phyloP scores from a whole-genome alignment of 768 basidiomycete genomes.

The Podaxis sp. region DNA sequence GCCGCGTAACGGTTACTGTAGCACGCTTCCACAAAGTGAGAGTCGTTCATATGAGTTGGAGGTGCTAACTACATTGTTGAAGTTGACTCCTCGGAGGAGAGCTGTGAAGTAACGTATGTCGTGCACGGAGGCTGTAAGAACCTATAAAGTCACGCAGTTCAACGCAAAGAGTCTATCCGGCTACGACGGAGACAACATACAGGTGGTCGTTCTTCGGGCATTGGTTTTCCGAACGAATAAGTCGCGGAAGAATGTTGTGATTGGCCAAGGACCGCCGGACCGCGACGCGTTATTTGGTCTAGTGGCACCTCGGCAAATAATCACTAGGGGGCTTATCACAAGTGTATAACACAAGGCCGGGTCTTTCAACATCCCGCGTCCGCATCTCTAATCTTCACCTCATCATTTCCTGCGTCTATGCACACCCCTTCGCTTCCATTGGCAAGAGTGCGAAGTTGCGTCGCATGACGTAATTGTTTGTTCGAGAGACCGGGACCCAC shows the following conservation, averaged over 20 bases:
- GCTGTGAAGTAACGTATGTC: conserved; percentile 82
- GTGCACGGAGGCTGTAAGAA: conserved; percentile 70
- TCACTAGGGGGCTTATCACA: neutral
- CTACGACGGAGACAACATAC: neutral
- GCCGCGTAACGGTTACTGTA: conserved; percentile 63
- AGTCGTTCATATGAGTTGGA: conserved; percentile 1
- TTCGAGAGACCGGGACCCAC: neutral
- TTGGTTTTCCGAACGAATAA: neutral
- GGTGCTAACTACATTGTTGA: conserved; percentile 55
- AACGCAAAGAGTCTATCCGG: neutral
- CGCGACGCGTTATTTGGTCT: conserved; percentile 9
- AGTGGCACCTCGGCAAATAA: neutral
- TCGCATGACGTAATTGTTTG: neutral
- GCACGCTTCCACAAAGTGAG: conserved; percentile 53
- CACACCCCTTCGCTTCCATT: neutral
- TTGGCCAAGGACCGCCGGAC: neutral
- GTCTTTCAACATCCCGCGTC: neutral
- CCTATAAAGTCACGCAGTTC: conserved; percentile 25
- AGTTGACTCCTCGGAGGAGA: conserved; percentile 79
- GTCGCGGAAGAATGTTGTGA: neutral
- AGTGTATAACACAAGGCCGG: neutral
- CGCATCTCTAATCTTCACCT: neutral
- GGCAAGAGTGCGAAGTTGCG: neutral
- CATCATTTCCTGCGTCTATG: neutral
- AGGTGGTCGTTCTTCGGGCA: conserved; percentile 9